These are phyloP conservation scores for Heliosperma pusillum DNA, from an alignment of 148 eudicot genomes.

Conservation along the genomic window DNA sequence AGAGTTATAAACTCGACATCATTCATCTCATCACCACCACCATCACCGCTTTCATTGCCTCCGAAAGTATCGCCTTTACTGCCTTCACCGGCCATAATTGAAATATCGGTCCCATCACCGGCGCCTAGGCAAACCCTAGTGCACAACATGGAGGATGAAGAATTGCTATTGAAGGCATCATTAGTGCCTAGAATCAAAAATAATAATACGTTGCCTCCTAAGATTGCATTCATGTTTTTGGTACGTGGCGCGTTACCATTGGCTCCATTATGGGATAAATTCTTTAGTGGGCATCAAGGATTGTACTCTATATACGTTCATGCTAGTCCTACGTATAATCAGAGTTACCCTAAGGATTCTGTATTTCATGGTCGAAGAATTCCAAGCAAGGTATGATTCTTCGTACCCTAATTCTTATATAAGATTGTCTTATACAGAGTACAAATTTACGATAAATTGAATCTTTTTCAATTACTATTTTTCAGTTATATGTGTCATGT, in stretches of 20 bases:
- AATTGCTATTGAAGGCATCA: constrained; percentile 45
- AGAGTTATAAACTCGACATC: constrained; percentile 5
- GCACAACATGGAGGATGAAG: constrained; percentile 40
- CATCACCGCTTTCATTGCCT: not conserved
- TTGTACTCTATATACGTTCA: constrained; percentile 54
- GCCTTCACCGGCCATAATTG: not conserved
- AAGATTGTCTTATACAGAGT: not conserved
- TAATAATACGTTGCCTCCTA: constrained; percentile 23
- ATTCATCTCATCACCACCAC: not conserved
- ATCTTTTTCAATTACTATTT: too few species aligned
- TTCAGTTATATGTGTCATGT: too few species aligned
- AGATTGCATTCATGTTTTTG: constrained; percentile 60
- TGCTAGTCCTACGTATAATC: constrained; percentile 44
- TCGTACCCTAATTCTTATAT: not conserved
- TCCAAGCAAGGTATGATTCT: constrained; percentile 54
- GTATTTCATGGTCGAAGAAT: constrained; percentile 53
- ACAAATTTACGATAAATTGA: not conserved
- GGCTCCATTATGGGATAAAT: constrained; percentile 56
- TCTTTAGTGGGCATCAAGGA: constrained; percentile 54
- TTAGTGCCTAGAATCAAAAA: constrained; percentile 27
- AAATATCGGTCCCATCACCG: not conserved
- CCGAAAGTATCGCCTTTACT: not conserved
- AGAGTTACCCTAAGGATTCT: constrained; percentile 31
- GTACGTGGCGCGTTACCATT: constrained; percentile 51
- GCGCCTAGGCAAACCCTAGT: not conserved